phyloP scores from a whole-genome alignment of 1,139 yeast species.

The Scheffersomyces lignicola region DNA sequence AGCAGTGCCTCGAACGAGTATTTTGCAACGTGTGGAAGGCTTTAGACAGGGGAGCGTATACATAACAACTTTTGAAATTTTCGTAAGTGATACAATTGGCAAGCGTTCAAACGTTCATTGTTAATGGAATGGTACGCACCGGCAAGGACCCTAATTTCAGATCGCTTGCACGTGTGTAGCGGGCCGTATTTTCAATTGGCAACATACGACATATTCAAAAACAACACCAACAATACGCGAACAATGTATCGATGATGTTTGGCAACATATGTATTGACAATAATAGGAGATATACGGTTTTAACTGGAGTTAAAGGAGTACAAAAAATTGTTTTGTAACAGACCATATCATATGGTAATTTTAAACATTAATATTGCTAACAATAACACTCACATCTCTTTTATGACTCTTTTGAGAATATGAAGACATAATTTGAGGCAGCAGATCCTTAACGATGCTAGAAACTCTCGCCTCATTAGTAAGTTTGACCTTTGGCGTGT shows the following conservation, averaged over 20 bases:
- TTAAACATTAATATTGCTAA: too few relatives aligned
- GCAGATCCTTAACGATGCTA: too few relatives aligned
- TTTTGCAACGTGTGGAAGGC: constrained; percentile 1
- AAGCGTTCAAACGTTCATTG: neutral
- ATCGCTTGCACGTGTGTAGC: neutral
- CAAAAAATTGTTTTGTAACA: neutral
- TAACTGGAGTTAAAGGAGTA: neutral
- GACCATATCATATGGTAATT: too few relatives aligned
- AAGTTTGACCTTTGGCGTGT: too few relatives aligned
- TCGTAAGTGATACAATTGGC: neutral
- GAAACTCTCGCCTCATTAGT: too few relatives aligned
- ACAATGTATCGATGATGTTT: too few relatives aligned
- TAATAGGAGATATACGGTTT: neutral
- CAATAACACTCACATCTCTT: too few relatives aligned
- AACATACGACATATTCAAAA: too few relatives aligned
- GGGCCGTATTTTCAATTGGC: neutral
- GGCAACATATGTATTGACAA: neutral
- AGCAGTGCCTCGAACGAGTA: too few relatives aligned
- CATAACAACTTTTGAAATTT: neutral
- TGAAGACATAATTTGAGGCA: too few relatives aligned
- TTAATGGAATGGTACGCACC: neutral
- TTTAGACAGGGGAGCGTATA: constrained; percentile 1
- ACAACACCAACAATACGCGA: too few relatives aligned
- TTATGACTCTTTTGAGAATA: too few relatives aligned
- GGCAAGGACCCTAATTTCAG: neutral